Base-by-base conservation (phyloP, 2,329 filamentous ascomycete genomes). In the Aureobasidium sp. region DNA sequence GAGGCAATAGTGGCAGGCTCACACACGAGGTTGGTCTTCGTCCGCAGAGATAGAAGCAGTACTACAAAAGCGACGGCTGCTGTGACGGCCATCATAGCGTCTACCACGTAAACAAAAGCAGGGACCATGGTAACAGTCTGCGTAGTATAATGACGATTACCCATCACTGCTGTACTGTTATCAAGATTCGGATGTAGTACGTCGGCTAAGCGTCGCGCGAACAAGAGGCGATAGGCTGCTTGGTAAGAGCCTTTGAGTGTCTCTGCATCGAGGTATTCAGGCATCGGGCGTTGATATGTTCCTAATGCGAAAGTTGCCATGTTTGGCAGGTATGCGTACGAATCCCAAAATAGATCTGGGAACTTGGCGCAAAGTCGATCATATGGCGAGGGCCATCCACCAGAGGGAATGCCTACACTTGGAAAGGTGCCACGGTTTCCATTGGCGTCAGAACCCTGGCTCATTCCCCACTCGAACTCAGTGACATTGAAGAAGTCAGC, bases 191-290 rank as follows among this genome's bases (percentile, higher is more conserved):
- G 7, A 9, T 34, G 32, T 10, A 34, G 9, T 12, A 34, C 9
- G 9, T 75, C 71, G 0, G 66, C 63, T 70, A 78, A 70, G 0
- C 68, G 63, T 1, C 74, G 67, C 0, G 75, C 65, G 47, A 81
- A 80, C 0, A 81, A 65, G 0, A 81, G 34, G 15, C 74, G 68
- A 59, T 81, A 78, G 5, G 76, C 76, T 1, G 69, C 68, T 32
- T 76, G 69, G 50, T 78, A 79, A 0, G 75, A 73, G 1, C 65
- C 34, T 0, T 68, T 66, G 0, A 81, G 61, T 0, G 63, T 64
- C 15, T 68, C 53, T 29, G 72, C 71, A 43, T 77, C 71, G 1
- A 76, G 56, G 37, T 76, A 75, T 0, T 73, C 70, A 17, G 72
- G 68, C 0, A 72, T 7, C 0, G 73, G 63, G 0, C 61, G 63